Percentiles rank a stretch among this genome's conserved stretches.
These are phyloP conservation scores for Ustilago lituana DNA, from an alignment of 1,284 basidiomycete genomes.

Conservation along the genomic window DNA sequence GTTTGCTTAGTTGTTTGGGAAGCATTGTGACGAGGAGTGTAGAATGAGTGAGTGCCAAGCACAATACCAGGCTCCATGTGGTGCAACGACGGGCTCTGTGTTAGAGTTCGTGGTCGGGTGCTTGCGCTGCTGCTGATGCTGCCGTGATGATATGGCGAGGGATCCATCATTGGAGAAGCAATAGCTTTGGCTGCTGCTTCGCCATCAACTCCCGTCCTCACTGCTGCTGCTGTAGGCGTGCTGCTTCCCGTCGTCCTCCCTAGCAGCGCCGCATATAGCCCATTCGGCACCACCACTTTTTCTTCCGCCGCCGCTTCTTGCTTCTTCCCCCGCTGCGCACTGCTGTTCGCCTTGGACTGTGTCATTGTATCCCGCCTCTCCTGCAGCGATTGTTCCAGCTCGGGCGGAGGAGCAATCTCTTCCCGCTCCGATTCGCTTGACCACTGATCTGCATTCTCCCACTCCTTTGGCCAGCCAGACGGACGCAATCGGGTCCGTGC, in stretches of 20 bases:
- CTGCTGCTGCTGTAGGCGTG: neutral
- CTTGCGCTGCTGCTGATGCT: neutral
- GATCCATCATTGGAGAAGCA: neutral
- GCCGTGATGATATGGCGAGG: conserved; percentile 11
- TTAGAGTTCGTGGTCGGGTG: neutral
- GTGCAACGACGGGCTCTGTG: conserved; percentile 3
- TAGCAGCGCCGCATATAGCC: conserved; percentile 26
- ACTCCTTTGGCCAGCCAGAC: conserved; percentile 39
- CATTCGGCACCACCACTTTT: conserved; percentile 8
- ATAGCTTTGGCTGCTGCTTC: neutral
- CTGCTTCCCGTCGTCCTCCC: conserved; percentile 8
- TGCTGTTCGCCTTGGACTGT: conserved; percentile 15
- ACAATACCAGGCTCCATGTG: conserved; percentile 25
- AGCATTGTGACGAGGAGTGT: too few relatives aligned
- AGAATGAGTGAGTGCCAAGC: conserved; percentile 14
- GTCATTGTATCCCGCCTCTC: conserved; percentile 22
- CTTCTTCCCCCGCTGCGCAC: neutral
- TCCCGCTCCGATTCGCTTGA: conserved; percentile 51
- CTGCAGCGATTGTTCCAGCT: conserved; percentile 11
- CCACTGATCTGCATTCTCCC: conserved; percentile 59
- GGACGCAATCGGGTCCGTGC: conserved; percentile 43
- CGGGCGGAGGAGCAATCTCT: conserved; percentile 15
- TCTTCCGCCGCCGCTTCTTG: conserved; percentile 9
- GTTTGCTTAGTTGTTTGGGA: too few relatives aligned
- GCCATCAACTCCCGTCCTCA: neutral